Conservation (phyloP, 192 early-diverging fungal genomes). For the Bifiguratus adelaidae region DNA sequence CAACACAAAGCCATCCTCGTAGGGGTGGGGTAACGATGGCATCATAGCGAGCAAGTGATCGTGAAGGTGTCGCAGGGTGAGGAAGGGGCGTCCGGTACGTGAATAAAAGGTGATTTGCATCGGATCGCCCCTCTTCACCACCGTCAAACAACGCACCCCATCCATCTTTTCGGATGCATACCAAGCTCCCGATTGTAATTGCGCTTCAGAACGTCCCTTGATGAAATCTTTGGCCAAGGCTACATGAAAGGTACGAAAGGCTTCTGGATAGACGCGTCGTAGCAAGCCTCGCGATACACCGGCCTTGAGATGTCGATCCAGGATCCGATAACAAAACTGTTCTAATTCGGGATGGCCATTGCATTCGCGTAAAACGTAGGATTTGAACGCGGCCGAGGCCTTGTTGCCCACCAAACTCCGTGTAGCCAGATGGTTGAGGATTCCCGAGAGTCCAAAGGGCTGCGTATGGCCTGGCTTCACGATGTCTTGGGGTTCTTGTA, state of each 20-base stretch:
- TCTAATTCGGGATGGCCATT: constrained; percentile 2
- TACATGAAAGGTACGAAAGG: constrained; percentile 5
- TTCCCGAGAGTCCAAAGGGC: background rate
- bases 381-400: constrained; percentile 2
- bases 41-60: background rate
- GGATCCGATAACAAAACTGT: constrained; percentile 14
- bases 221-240: constrained; percentile 9
- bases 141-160: constrained; percentile 32
- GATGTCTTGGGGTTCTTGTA: no score
- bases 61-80: constrained; percentile 10
- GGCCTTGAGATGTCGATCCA: constrained; percentile 22
- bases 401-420: constrained; percentile 9
- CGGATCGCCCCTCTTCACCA: constrained; percentile 8
- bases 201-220: background rate
- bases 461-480: no score
- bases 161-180: constrained; percentile 37
- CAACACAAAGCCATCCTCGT: constrained; percentile 14
- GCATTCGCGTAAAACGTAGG: constrained; percentile 7
- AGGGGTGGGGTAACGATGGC: background rate
- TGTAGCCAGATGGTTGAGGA: constrained; percentile 10
- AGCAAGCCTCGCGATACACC: constrained; percentile 10
- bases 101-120: constrained; percentile 20
- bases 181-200: constrained; percentile 10
- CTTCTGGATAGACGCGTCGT: constrained; percentile 2
- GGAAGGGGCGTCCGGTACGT: constrained; percentile 22